Evolutionary conservation across 2,329 filamentous ascomycete species (phyloP), one percentile per base, ranked within the genome.

Genomic region (Aphanoascus verrucosus): DNA sequence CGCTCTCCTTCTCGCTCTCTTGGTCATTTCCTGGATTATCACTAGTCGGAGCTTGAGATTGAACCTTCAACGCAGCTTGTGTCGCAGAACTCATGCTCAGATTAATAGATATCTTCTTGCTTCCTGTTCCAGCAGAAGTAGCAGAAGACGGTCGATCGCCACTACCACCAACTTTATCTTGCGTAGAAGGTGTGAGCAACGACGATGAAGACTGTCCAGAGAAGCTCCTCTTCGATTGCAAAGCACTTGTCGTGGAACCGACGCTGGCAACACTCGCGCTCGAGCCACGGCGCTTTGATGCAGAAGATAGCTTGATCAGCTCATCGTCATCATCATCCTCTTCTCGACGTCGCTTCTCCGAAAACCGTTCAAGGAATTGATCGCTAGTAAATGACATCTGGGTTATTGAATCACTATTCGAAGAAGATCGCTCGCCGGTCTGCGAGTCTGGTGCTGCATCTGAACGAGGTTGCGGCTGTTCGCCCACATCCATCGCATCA

Each of bases 301-400:
- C 70, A 8, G 68, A 65, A 59, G 87, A 82, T 61, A 96, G 77
- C 69, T 93, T 94, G 52, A 83, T 83, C n/a, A 97, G 72, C 63
- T 91, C 88, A 59, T 96, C 90, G 53, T 95, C 90, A 44, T 96
- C 91, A 57, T 94, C 88, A 54, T 96, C 91, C 65, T 95, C 90
- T 61, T 77, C 73, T 42, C 93, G 81, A 46, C 91, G 81, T 46
- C 91, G 84, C 70, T 97, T 97, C 67, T 94, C 88, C 0, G 88
- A 47, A 17, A 53, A 55, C 0, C 52, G 48, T 37, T 52, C 52
- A 8, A 55, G 23, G 40, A 43, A 43, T 8, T 32, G 38, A 11
- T 53, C 44, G 17, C 38, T 28, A 15, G 19, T 48, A 14, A 53
- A 49, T 9, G 52, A 54, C 20, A 50, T 45, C 28, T 45, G 52